phyloP scores from a whole-genome alignment of 1,139 yeast species.

The Candida dubliniensis region DNA sequence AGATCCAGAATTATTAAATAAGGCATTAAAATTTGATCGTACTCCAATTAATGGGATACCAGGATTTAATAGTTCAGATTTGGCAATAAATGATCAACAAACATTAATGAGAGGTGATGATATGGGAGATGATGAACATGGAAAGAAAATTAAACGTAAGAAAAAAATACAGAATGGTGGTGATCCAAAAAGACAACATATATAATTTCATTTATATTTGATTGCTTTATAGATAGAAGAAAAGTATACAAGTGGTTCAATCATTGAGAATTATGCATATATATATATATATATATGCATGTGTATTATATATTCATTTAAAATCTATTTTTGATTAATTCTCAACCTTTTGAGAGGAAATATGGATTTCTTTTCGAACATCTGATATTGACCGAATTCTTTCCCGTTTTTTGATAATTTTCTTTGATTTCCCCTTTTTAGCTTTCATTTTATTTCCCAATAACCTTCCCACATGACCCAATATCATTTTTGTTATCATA shows the following conservation, averaged over 20 bases:
- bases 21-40: slow-evolving; percentile 62
- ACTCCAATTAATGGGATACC: slow-evolving; percentile 75
- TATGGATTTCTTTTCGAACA: not conserved
- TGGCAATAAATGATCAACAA: slow-evolving; percentile 62
- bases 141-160: slow-evolving; percentile 34
- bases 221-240: not conserved
- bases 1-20: slow-evolving; percentile 48
- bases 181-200: slow-evolving; percentile 42
- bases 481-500: slow-evolving; percentile 48
- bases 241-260: no score
- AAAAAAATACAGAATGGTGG: slow-evolving; percentile 31
- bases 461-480: slow-evolving; percentile 60
- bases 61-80: slow-evolving; percentile 69
- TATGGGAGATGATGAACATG: slow-evolving; percentile 42
- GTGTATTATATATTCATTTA: not conserved
- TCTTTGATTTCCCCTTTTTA: slow-evolving; percentile 18
- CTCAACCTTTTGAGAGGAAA: not conserved
- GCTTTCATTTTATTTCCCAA: slow-evolving; percentile 52
- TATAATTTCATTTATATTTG: slow-evolving; percentile 13
- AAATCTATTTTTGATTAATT: not conserved
- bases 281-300: no score
- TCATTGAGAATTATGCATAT: no score
- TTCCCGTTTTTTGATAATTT: slow-evolving; percentile 11
- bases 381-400: slow-evolving; percentile 1
- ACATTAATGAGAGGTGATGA: slow-evolving; percentile 47